Evolutionary conservation across 257 asterid genomes (phyloP).

Genomic region (Vinca minor): DNA sequence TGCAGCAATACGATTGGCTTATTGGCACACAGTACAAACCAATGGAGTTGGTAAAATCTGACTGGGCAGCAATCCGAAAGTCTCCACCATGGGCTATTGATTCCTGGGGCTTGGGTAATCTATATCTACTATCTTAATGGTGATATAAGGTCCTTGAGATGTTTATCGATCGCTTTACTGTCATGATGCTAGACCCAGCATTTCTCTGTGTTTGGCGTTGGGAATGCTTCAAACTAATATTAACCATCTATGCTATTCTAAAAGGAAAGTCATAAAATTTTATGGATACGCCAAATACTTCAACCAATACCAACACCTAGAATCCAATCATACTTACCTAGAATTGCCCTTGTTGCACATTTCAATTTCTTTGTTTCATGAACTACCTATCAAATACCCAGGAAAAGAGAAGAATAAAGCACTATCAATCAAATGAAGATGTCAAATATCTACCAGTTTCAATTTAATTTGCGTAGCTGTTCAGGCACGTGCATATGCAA

Average conservation of each 20-base stretch:
- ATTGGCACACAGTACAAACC: conserved; percentile 92
- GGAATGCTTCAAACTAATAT: not conserved
- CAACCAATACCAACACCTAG: not conserved
- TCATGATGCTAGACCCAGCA: not conserved
- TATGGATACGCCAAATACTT: not conserved
- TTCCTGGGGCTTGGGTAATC: conserved; percentile 97
- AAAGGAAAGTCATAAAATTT: not conserved
- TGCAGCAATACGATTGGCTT: conserved; percentile 97
- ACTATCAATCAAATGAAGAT: not conserved
- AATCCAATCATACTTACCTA: not conserved
- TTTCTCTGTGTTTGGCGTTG: not conserved
- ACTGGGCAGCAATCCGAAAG: conserved; percentile 78
- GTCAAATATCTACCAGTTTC: not conserved
- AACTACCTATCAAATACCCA: no score
- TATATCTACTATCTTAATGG: conserved; percentile 4
- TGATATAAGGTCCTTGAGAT: not conserved
- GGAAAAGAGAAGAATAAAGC: no score
- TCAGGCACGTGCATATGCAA: no score
- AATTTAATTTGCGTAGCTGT: not conserved
- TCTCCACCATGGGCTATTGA: conserved; percentile 95
- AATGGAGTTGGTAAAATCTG: conserved; percentile 80
- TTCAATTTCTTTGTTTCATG: not conserved
- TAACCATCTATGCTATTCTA: not conserved
- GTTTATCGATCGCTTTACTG: not conserved
- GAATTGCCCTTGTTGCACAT: not conserved